Evolutionary conservation across 805 yeast genomes (phyloP), one percentile per base, ranked within the genome.

Genomic region (Candida parachauliodes): DNA sequence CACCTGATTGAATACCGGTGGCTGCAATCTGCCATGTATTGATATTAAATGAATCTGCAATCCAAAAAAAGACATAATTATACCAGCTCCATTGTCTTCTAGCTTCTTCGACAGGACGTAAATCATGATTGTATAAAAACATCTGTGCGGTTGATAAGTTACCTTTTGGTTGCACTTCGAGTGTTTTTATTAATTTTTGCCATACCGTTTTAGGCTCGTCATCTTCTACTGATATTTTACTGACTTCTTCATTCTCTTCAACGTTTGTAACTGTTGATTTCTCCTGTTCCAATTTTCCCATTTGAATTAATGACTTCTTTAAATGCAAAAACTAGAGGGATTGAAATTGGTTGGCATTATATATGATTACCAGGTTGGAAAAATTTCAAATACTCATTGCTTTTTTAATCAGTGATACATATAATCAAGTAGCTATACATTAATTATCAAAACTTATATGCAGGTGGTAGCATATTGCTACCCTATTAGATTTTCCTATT

Each of bases 11-110:
- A 24, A 67, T 60, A 50, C 95, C 95, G 0, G 95, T 83, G 7
- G 91, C 80, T 2, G 95, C 95, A 49, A 88, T 86, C 66, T 84
- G 88, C 88, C 91, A 87, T 5, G 96, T 86, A 57, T 85, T 87
- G 54, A 88, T 79, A 61, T 88, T 88, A 65, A 88, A 85, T 22
- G 95, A 80, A 56, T 88, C 96, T 0, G 95, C 88, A 41, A 88
- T 59, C 96, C 96, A 88, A 50, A 85, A 83, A 46, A 76, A 78
- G 10, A 83, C 79, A 55, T 65, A 88, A 57, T 87, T 85, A 59
- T 68, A 79, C 94, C 95, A 85, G 20, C 76, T 64, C 96, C 96
- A 88, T n/a, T 75, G 73, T 51, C 95, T 70, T 51, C 95, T 77
- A 3, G 64, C 74, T 11, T 61, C 70, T 53, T 86, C 91, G 3